Conservation (phyloP, 1,284 basidiomycete genomes). For the Austroboletus rostrupii region DNA sequence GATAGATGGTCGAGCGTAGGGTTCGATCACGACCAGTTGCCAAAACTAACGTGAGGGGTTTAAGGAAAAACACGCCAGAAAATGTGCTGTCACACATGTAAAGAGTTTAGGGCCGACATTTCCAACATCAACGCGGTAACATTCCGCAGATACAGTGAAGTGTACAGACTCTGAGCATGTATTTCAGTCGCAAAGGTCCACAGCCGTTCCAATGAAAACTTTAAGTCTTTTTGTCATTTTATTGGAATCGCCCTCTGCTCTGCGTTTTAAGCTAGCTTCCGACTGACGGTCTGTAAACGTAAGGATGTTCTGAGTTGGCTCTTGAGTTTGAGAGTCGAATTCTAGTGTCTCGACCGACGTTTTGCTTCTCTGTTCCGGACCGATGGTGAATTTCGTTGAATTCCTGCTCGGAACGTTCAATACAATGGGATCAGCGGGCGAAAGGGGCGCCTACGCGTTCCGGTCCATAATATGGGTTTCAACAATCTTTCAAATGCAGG, state of each 20-base stretch:
- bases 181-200: constrained; percentile 55
- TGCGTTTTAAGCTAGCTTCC: constrained; percentile 29
- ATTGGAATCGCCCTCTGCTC: constrained; percentile 20
- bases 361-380: not conserved
- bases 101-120: constrained; percentile 30
- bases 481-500: constrained; percentile 8
- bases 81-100: not conserved
- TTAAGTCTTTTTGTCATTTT: constrained; percentile 48
- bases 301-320: constrained; percentile 40
- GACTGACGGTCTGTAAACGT: constrained; percentile 11
- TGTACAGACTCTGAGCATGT: not conserved
- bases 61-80: constrained; percentile 6
- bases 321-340: constrained; percentile 47
- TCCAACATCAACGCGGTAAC: not conserved
- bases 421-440: not conserved
- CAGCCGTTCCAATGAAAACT: constrained; percentile 49
- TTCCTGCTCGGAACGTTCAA: constrained; percentile 6
- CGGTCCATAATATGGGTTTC: constrained; percentile 25
- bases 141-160: not conserved
- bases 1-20: constrained; percentile 52
- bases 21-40: constrained; percentile 45
- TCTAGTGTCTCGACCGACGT: constrained; percentile 4
- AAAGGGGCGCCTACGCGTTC: constrained; percentile 13
- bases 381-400: not conserved
- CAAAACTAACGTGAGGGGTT: constrained; percentile 67